phyloP scores from a whole-genome alignment of 352 stramenopile species.

The Pythium myriotylum region DNA sequence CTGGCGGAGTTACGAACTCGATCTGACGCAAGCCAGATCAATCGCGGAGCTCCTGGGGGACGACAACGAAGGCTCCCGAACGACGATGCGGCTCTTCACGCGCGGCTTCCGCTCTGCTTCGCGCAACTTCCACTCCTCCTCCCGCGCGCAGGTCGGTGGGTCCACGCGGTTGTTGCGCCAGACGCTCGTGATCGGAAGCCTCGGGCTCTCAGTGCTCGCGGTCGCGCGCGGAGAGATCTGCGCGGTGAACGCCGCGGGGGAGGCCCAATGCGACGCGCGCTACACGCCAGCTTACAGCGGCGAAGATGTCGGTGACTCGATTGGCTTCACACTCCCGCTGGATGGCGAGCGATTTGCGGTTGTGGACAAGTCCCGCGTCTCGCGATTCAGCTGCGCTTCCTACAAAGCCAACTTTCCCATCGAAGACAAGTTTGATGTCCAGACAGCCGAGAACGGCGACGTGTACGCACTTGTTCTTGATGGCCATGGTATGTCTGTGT shows the following conservation, averaged over 20 bases:
- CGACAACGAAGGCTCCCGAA: not conserved
- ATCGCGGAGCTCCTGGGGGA: not conserved
- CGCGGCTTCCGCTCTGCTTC: constrained; percentile 1
- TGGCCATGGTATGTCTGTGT: constrained; percentile 71
- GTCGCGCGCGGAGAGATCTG: constrained; percentile 24
- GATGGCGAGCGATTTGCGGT: constrained; percentile 24
- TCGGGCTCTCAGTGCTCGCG: constrained; percentile 34
- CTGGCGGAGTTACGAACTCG: not conserved
- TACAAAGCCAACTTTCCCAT: constrained; percentile 75
- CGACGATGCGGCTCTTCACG: constrained; percentile 22
- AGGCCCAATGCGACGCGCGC: constrained; percentile 29
- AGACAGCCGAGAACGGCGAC: constrained; percentile 65
- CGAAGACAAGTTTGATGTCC: constrained; percentile 87
- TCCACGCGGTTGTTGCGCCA: constrained; percentile 13
- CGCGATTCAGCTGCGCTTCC: constrained; percentile 29
- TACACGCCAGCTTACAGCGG: constrained; percentile 31
- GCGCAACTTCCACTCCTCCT: not conserved
- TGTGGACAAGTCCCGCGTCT: constrained; percentile 13
- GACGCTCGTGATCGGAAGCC: constrained; percentile 28
- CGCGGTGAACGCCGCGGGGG: constrained; percentile 11
- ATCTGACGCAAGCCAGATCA: constrained; percentile 14
- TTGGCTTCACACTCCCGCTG: constrained; percentile 26
- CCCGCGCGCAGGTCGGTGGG: not conserved
- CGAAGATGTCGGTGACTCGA: constrained; percentile 23
- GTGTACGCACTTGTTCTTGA: constrained; percentile 90